Percentiles rank a stretch among this genome's conserved stretches.
These are phyloP conservation scores for Rhizopogon sp. DNA, from an alignment of 768 basidiomycete genomes.

Conservation along the genomic window DNA sequence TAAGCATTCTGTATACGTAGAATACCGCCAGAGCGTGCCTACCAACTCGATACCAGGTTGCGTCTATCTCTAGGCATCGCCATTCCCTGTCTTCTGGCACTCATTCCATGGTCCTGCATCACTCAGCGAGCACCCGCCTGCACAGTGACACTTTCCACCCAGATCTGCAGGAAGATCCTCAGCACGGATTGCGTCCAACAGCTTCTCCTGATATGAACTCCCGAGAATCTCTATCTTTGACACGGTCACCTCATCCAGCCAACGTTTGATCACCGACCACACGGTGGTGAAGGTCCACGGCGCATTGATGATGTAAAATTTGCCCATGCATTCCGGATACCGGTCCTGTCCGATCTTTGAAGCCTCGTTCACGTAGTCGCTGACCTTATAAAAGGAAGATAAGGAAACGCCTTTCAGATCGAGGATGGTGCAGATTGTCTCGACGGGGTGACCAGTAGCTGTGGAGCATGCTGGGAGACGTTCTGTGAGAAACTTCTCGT, in stretches of 20 bases:
- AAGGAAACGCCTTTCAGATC: slow-evolving; percentile 74
- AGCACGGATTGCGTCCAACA: slow-evolving; percentile 76
- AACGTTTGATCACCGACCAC: slow-evolving; percentile 86
- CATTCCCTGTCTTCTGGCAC: slow-evolving; percentile 6
- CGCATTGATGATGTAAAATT: slow-evolving; percentile 98
- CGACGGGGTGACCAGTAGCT: slow-evolving; percentile 79
- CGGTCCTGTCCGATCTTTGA: slow-evolving; percentile 81
- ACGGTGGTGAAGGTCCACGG: slow-evolving; percentile 89
- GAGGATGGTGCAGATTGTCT: slow-evolving; percentile 97
- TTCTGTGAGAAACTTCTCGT: slow-evolving; percentile 80
- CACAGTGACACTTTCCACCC: slow-evolving; percentile 78
- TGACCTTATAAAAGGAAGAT: slow-evolving; percentile 83
- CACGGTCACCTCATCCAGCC: slow-evolving; percentile 94
- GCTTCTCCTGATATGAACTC: slow-evolving; percentile 60
- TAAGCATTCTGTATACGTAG: slow-evolving; percentile 26
- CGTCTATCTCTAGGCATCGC: slow-evolving; percentile 15
- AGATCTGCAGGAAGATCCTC: slow-evolving; percentile 84
- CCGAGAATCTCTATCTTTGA: slow-evolving; percentile 90
- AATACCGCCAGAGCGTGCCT: slow-evolving; percentile 15
- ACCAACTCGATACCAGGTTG: neutral
- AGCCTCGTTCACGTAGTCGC: slow-evolving; percentile 81
- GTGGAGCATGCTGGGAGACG: slow-evolving; percentile 78
- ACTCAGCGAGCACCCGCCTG: slow-evolving; percentile 77
- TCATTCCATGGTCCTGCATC: slow-evolving; percentile 92
- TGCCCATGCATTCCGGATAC: slow-evolving; percentile 95